Evolutionary conservation across 306 rosid genomes (phyloP).

Genomic region (Cucumis hystrix): DNA sequence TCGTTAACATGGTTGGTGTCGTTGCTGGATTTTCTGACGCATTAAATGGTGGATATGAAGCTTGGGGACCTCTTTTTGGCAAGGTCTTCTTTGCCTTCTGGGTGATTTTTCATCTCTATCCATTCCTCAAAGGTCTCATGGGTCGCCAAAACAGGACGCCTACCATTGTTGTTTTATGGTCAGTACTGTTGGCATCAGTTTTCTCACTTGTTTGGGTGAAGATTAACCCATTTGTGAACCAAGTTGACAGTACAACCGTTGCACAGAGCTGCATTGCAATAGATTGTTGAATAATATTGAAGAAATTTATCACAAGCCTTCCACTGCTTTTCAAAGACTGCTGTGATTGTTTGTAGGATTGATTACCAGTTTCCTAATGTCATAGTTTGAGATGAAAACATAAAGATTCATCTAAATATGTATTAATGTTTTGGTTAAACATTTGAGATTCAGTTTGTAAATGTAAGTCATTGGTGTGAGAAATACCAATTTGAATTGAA

Average conservation of each 20-base stretch:
- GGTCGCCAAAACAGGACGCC: conserved; percentile 96
- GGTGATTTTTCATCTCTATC: conserved; percentile 91
- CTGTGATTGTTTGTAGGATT: neutral
- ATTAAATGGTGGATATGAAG: conserved; percentile 74
- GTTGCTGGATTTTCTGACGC: conserved; percentile 98
- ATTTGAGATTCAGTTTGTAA: neutral
- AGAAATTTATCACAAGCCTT: neutral
- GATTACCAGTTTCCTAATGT: neutral
- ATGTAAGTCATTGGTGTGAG: neutral
- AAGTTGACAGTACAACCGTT: conserved; percentile 35
- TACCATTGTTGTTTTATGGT: conserved; percentile 86
- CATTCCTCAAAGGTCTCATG: conserved; percentile 98
- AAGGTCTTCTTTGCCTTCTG: conserved; percentile 91
- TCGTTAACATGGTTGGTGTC: conserved; percentile 82
- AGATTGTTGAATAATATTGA: conserved; percentile 47
- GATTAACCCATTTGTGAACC: conserved; percentile 74
- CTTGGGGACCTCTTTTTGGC: conserved; percentile 97
- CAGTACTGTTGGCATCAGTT: conserved; percentile 85
- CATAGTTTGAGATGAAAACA: neutral
- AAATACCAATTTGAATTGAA: neutral
- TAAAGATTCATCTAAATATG: neutral
- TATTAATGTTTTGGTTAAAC: neutral
- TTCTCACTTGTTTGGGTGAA: conserved; percentile 93
- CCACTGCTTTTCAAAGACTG: neutral
- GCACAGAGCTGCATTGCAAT: conserved; percentile 57